These are phyloP conservation scores for Trichoderma oligosporum DNA, from an alignment of 2,329 filamentous ascomycete genomes.

Conservation along the genomic window DNA sequence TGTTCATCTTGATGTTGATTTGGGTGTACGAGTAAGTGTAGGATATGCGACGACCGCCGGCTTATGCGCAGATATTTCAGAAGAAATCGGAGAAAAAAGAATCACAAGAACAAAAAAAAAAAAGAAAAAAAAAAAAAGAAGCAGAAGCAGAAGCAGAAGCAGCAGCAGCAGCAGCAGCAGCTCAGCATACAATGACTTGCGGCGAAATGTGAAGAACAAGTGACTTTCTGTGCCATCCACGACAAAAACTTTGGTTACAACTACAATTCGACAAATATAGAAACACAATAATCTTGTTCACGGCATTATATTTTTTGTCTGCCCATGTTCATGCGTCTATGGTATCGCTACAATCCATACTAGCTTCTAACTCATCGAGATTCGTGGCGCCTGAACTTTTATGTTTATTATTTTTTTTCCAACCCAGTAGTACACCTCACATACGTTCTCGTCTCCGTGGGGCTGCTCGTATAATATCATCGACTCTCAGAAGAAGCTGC, in stretches of 20 bases:
- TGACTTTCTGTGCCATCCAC: not conserved
- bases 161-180: no score
- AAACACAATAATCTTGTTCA: not conserved
- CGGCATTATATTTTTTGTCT: constrained; percentile 9
- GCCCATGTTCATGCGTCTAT: constrained; percentile 32
- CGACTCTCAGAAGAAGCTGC: constrained; percentile 86
- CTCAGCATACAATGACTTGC: not conserved
- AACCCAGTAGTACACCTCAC: constrained; percentile 27
- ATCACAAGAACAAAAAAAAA: no score
- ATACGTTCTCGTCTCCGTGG: constrained; percentile 56
- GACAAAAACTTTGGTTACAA: not conserved
- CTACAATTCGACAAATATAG: not conserved
- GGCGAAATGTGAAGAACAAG: not conserved
- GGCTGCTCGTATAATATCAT: constrained; percentile 95
- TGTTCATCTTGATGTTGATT: not conserved
- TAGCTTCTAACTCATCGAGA: constrained; percentile 22
- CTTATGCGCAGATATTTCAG: no score
- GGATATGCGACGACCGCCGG: no score
- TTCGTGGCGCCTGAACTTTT: constrained; percentile 20
- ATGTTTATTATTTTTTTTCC: constrained; percentile 24
- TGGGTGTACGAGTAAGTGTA: no score
- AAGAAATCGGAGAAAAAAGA: not conserved
- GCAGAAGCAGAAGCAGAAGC: no score
- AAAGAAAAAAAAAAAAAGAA: not conserved
- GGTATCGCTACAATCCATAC: constrained; percentile 40